Conservation (phyloP, 768 basidiomycete genomes). For the Dioszegia aurantiaca region DNA sequence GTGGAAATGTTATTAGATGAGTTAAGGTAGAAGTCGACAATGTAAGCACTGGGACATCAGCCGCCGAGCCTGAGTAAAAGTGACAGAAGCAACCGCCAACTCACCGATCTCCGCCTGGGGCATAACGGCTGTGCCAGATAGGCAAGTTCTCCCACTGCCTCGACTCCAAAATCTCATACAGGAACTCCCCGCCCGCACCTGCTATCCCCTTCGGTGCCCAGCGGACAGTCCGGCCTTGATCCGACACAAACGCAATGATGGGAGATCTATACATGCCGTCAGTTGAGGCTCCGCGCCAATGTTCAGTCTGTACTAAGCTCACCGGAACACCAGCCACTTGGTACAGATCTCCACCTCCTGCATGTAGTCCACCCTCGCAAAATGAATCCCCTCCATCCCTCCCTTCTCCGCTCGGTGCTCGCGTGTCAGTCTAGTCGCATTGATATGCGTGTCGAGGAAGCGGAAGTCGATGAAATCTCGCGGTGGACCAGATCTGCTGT, state of each 20-base stretch:
- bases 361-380: slow-evolving; percentile 82
- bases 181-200: slow-evolving; percentile 58
- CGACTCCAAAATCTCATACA: slow-evolving; percentile 66
- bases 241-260: slow-evolving; percentile 64
- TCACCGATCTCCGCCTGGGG: slow-evolving; percentile 63
- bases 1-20: background rate
- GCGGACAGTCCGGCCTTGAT: slow-evolving; percentile 72
- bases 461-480: slow-evolving; percentile 67
- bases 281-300: slow-evolving; percentile 36
- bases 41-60: background rate
- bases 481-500: slow-evolving; percentile 61
- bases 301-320: slow-evolving; percentile 16
- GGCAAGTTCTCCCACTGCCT: slow-evolving; percentile 65
- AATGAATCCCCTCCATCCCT: slow-evolving; percentile 60
- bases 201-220: slow-evolving; percentile 70
- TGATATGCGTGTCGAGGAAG: slow-evolving; percentile 71
- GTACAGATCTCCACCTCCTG: slow-evolving; percentile 79
- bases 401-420: slow-evolving; percentile 35
- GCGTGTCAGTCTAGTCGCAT: slow-evolving; percentile 59
- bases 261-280: slow-evolving; percentile 76
- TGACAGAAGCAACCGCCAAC: too few relatives aligned
- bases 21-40: slow-evolving; percentile 10
- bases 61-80: background rate
- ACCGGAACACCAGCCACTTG: slow-evolving; percentile 84
- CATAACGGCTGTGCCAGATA: slow-evolving; percentile 67